These are phyloP conservation scores for Cylindrodendrum hubeiense DNA, from an alignment of 2,329 filamentous ascomycete species.

Conservation along the genomic window DNA sequence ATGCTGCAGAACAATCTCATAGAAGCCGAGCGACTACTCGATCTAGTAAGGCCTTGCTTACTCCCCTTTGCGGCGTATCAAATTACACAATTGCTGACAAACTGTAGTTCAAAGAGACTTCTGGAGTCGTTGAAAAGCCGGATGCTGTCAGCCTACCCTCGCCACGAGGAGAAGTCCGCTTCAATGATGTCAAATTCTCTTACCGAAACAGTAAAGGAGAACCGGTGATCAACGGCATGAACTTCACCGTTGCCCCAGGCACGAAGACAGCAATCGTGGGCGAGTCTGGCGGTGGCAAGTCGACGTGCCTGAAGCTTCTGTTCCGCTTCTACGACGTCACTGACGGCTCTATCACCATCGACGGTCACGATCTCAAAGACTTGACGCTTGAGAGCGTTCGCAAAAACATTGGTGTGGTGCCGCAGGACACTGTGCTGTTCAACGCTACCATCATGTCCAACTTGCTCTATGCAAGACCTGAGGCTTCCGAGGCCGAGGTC, in stretches of 20 bases:
- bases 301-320: constrained; percentile 62
- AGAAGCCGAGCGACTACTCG: constrained; percentile 59
- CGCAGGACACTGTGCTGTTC: constrained; percentile 61
- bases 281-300: constrained; percentile 61
- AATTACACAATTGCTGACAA: constrained; percentile 25
- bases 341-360: constrained; percentile 59
- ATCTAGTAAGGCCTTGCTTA: constrained; percentile 48
- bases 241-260: constrained; percentile 57
- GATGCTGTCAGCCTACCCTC: constrained; percentile 50
- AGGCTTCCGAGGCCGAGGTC: constrained; percentile 62
- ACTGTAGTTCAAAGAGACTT: constrained; percentile 56
- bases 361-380: constrained; percentile 59
- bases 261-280: constrained; percentile 61
- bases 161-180: constrained; percentile 53
- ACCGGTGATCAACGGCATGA: constrained; percentile 54
- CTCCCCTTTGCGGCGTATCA: fast-evolving
- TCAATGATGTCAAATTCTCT: constrained; percentile 57
- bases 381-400: constrained; percentile 56
- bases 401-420: constrained; percentile 58
- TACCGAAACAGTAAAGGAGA: constrained; percentile 55
- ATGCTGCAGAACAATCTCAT: constrained; percentile 61
- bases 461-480: constrained; percentile 63
- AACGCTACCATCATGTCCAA: constrained; percentile 69
- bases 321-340: constrained; percentile 65
- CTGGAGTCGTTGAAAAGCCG: constrained; percentile 57